phyloP scores from a whole-genome alignment of 1,284 basidiomycete genomes.

The Papiliotrema fonsecae region DNA sequence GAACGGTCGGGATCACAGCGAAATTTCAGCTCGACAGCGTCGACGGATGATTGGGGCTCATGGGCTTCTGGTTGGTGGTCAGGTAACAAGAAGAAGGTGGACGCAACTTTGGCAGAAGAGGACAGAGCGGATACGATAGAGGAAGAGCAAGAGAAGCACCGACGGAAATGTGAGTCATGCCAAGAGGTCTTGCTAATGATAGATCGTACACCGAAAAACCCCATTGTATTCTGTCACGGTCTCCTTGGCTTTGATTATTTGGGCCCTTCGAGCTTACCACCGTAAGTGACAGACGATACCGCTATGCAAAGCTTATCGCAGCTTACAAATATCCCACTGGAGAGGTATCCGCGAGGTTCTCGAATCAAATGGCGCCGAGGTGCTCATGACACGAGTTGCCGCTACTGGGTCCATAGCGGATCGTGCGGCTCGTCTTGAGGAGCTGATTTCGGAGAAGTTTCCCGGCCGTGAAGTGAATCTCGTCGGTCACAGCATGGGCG shows the following conservation, averaged over 20 bases:
- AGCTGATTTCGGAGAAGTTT: conserved; percentile 70
- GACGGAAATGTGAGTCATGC: conserved; percentile 61
- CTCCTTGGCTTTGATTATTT: conserved; percentile 72
- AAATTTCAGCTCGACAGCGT: conserved; percentile 19
- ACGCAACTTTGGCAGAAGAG: conserved; percentile 57
- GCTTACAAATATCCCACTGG: conserved; percentile 86
- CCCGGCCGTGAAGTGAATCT: conserved; percentile 79
- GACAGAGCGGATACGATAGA: conserved; percentile 56
- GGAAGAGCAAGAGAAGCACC: conserved; percentile 56
- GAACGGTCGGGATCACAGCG: conserved; percentile 4
- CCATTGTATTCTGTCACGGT: conserved; percentile 90
- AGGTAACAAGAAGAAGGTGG: conserved; percentile 54
- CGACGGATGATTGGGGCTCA: conserved; percentile 25
- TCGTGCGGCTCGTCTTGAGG: conserved; percentile 78
- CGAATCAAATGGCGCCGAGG: conserved; percentile 79
- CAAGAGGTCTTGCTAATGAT: neutral
- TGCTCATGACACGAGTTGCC: conserved; percentile 85
- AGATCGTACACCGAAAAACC: conserved; percentile 68
- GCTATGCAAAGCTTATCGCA: conserved; percentile 53
- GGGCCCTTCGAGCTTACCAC: conserved; percentile 30
- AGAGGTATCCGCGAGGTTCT: conserved; percentile 87
- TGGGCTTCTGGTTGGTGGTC: conserved; percentile 39
- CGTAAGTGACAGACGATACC: conserved; percentile 5
- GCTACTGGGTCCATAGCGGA: conserved; percentile 82
- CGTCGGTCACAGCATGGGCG: conserved; percentile 94